Conservation (phyloP, 2,329 filamentous ascomycete species). For the Trichoderma cornu-damae region DNA sequence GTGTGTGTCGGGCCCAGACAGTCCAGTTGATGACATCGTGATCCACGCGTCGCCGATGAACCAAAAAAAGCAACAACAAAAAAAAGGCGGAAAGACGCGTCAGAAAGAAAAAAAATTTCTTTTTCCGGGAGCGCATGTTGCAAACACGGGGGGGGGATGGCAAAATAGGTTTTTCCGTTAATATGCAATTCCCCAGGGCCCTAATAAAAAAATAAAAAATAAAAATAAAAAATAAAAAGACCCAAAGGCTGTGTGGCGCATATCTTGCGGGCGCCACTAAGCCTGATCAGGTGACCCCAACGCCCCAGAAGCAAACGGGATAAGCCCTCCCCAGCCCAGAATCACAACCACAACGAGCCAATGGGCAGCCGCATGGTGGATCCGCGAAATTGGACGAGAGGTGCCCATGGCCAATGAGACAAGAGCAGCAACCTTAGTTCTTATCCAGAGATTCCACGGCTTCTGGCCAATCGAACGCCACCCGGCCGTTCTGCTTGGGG, state of each 20-base stretch:
- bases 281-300: slow-evolving; percentile 4
- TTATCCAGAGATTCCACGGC: too few relatives aligned
- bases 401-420: not conserved
- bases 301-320: not conserved
- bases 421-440: not conserved
- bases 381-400: not conserved
- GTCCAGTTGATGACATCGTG: slow-evolving; percentile 8
- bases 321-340: not conserved
- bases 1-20: not conserved
- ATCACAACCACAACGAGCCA: not conserved
- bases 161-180: too few relatives aligned
- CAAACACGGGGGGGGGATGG: not conserved
- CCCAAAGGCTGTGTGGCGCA: not conserved
- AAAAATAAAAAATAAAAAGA: not conserved
- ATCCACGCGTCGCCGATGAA: slow-evolving; percentile 12
- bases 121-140: not conserved
- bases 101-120: slow-evolving; percentile 8
- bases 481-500: not conserved
- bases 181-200: too few relatives aligned
- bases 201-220: too few relatives aligned
- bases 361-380: not conserved
- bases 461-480: too few relatives aligned
- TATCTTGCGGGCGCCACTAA: not conserved
- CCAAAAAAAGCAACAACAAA: slow-evolving; percentile 12
- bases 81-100: not conserved